Percentiles rank a stretch among this genome's conserved stretches.
Conservation (phyloP, 78 protist species). For the Dictyostelium brefeldianum region DNA sequence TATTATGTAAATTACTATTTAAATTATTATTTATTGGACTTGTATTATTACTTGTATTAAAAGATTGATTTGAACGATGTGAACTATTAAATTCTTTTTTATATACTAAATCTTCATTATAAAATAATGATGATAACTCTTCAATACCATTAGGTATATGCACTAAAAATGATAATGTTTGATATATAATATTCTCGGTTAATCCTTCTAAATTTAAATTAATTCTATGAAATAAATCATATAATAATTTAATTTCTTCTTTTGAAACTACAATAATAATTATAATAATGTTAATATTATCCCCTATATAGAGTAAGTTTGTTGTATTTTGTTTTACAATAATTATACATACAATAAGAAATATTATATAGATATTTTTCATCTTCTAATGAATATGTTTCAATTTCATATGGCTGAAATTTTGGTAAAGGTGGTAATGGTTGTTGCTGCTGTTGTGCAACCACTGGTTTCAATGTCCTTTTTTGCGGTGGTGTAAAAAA, state of each 20-base stretch:
- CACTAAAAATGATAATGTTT: conserved; percentile 43
- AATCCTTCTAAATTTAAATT: conserved; percentile 35
- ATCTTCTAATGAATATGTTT: conserved; percentile 8
- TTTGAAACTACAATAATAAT: conserved; percentile 42
- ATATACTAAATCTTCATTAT: conserved; percentile 1
- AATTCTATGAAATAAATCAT: conserved; percentile 47
- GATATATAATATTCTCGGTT: conserved; percentile 52
- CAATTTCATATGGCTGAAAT: neutral
- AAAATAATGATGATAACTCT: neutral
- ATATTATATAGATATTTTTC: conserved; percentile 43
- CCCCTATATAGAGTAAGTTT: neutral
- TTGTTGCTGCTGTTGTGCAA: conserved; percentile 3
- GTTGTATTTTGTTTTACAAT: neutral
- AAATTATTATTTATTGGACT: neutral
- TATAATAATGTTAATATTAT: no score
- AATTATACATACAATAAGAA: conserved; percentile 1
- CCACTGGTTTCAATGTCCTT: neutral
- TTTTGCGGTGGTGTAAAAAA: conserved; percentile 25
- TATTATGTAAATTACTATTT: neutral
- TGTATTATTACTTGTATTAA: neutral
- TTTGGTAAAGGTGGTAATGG: neutral
- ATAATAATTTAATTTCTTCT: conserved; percentile 52
- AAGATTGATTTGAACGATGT: neutral
- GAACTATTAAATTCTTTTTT: neutral
- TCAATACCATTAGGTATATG: conserved; percentile 52